Evolutionary conservation across 2,329 filamentous ascomycete species (phyloP).

Genomic region (Cytospora piceae): DNA sequence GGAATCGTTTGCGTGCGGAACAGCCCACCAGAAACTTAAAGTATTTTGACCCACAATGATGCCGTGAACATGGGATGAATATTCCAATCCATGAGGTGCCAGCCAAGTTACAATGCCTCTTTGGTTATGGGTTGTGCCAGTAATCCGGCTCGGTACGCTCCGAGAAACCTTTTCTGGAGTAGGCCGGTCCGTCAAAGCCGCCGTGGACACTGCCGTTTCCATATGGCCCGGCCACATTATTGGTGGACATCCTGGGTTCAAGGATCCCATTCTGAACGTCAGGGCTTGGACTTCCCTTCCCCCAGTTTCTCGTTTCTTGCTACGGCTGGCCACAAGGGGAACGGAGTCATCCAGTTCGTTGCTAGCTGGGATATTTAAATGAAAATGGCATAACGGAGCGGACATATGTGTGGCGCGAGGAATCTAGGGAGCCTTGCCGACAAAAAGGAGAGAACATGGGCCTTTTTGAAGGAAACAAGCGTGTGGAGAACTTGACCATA

Average conservation of each 20-base stretch:
- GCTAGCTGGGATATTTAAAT: background rate
- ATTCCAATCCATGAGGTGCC: background rate
- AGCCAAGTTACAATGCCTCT: background rate
- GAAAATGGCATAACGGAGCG: background rate
- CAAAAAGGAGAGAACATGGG: background rate
- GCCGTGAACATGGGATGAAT: background rate
- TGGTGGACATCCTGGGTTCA: constrained; percentile 24
- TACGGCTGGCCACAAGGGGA: background rate
- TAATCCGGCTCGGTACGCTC: constrained; percentile 8
- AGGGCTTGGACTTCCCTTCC: background rate
- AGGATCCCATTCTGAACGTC: background rate
- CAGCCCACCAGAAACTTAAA: background rate
- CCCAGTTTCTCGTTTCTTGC: background rate
- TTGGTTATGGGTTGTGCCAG: background rate
- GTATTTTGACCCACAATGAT: background rate
- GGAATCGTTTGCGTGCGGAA: background rate
- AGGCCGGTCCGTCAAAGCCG: constrained; percentile 22
- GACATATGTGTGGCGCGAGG: background rate
- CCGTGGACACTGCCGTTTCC: background rate
- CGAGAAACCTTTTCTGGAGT: constrained; percentile 8
- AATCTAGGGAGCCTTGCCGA: constrained; percentile 17
- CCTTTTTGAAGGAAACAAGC: constrained; percentile 2
- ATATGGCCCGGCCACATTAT: constrained; percentile 9
- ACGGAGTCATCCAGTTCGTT: background rate
- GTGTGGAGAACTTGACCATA: background rate